Conservation (phyloP, 306 rosid species). For the Malus sylvestris region DNA sequence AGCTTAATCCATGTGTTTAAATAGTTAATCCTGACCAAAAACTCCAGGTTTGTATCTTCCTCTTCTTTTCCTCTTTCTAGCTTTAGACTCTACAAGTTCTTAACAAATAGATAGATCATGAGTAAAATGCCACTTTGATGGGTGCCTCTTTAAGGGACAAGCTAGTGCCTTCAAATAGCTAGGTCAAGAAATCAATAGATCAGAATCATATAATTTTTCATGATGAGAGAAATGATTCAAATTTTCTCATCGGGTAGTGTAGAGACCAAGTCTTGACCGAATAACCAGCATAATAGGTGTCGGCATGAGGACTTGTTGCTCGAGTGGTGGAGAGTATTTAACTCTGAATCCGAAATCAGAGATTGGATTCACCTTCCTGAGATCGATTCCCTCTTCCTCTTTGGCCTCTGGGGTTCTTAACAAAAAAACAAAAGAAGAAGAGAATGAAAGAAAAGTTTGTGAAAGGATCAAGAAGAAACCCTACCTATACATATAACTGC, state of each 20-base stretch:
- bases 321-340: not conserved
- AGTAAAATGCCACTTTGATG: not conserved
- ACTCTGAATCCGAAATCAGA: not conserved
- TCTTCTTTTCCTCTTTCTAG: not conserved
- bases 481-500: not conserved
- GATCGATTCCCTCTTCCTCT: not conserved
- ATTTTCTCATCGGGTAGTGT: not conserved
- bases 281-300: not conserved
- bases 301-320: not conserved
- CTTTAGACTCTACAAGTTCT: not conserved
- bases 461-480: not conserved
- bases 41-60: not conserved
- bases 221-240: not conserved
- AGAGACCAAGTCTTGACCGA: not conserved
- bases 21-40: not conserved
- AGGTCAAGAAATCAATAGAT: not conserved
- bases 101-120: not conserved
- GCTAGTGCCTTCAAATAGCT: not conserved
- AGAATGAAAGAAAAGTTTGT: not conserved
- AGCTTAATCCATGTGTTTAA: not conserved
- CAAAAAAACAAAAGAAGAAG: not conserved
- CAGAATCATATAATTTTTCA: not conserved
- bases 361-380: not conserved
- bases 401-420: not conserved
- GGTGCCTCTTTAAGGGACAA: not conserved